phyloP scores from a whole-genome alignment of 176 grass and related monocot species.

The Otatea glauca region DNA sequence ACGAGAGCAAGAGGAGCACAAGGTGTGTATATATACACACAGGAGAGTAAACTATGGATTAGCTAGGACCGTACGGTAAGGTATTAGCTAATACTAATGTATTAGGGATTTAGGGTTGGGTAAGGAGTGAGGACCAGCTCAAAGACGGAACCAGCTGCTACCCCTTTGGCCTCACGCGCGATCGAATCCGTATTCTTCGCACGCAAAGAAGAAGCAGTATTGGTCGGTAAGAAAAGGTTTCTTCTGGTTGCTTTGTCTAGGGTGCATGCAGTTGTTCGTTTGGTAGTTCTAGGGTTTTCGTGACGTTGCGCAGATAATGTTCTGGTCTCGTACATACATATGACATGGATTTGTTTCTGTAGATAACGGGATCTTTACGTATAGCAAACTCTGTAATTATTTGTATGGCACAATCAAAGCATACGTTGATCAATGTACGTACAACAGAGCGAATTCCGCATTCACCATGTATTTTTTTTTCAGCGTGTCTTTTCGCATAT shows the following conservation, averaged over 20 bases:
- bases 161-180: not conserved
- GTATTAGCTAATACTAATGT: not conserved
- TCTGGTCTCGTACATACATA: not conserved
- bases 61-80: not conserved
- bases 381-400: too few relatives aligned
- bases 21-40: not conserved
- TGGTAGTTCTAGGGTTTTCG: not conserved
- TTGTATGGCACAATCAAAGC: too few relatives aligned
- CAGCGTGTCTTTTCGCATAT: not conserved
- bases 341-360: not conserved
- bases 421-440: too few relatives aligned
- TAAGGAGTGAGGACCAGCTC: not conserved
- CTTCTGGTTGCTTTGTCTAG: constrained; percentile 23
- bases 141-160: not conserved
- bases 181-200: not conserved
- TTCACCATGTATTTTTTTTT: not conserved
- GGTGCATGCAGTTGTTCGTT: not conserved
- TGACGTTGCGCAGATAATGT: not conserved
- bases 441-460: too few relatives aligned
- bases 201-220: constrained; percentile 9
- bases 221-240: constrained; percentile 22
- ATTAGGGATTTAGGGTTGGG: constrained; percentile 14
- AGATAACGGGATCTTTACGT: not conserved
- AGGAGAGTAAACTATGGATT: constrained; percentile 4
- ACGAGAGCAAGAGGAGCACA: not conserved